phyloP scores from a whole-genome alignment of 345 rosid genomes.

The Mallotus nudiflorus region DNA sequence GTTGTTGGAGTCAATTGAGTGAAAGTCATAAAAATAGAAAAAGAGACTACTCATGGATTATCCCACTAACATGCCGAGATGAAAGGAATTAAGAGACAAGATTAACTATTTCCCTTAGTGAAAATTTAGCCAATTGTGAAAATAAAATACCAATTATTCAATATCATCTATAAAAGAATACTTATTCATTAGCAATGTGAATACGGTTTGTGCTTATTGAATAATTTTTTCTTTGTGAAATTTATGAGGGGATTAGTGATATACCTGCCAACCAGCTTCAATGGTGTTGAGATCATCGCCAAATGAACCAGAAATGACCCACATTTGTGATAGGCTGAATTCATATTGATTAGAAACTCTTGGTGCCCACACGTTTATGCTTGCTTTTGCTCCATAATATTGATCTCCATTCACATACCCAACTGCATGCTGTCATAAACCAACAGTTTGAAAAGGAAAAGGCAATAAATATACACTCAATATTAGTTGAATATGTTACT shows the following conservation, averaged over 20 bases:
- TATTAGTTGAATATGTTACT: not conserved
- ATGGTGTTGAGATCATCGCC: constrained; percentile 93
- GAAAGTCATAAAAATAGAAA: no score
- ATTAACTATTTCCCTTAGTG: no score
- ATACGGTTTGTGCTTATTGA: no score
- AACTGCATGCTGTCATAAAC: constrained; percentile 80
- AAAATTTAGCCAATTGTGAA: no score
- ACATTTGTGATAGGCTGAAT: constrained; percentile 90
- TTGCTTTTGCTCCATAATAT: constrained; percentile 95
- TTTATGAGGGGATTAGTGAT: not conserved
- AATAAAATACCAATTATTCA: no score
- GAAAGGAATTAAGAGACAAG: no score
- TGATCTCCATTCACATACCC: constrained; percentile 82
- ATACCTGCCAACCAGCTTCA: constrained; percentile 99
- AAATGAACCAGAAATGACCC: constrained; percentile 96
- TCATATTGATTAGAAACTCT: constrained; percentile 72
- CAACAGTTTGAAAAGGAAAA: constrained; percentile 6
- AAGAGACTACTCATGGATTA: no score
- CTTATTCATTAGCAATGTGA: no score
- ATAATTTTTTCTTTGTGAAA: no score
- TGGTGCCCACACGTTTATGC: constrained; percentile 96
- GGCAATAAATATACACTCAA: not conserved
- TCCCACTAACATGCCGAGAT: no score
- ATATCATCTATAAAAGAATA: no score
- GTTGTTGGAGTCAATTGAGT: no score